Evolutionary conservation across 352 stramenopile genomes (phyloP), one percentile per base, ranked within the genome.

Genomic region (Phytophthora aleatoria): DNA sequence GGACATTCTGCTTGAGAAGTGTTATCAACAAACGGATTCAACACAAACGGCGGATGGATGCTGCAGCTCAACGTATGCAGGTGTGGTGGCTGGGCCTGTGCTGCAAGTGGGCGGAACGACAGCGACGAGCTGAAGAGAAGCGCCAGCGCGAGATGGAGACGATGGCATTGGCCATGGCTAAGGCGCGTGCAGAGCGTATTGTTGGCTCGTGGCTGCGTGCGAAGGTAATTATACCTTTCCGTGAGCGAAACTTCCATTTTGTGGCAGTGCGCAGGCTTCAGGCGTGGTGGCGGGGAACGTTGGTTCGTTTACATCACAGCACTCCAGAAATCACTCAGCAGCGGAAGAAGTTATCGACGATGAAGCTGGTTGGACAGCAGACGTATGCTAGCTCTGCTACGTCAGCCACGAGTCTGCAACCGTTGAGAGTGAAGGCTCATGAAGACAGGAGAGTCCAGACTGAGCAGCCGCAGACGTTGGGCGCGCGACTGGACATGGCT

Each of bases 281-380:
- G 52, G 69, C 81, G 0, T 93, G 82, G 84, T 95, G 84, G 81
- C 79, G 86, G 39, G 86, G 86, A 11, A 79, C 74, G 49, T 42
- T 81, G 3, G 79, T 93, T 15, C 84, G 86, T 10, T 69, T 90
- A 35, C 68, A 81, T 33, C 61, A 82, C 16, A 74, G 71, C 24
- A 73, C 56, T 5, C 54, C 66, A 1, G 66, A 78, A 8, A 61
- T 89, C 7, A 87, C 66, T 4, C 59, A 55, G 33, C 77, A 89
- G 30, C 79, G 81, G 35, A 83, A 87, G 55, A 89, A 87, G 41
- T 52, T 92, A 1, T 70, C 70, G 16, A 65, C 56, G 1, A 90
- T 90, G 76, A 79, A 71, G 9, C 61, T 92, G 9, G 69, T 91
- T 27, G 50, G 50, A 11, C 45, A 69, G 24, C 58, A 60, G 10